phyloP scores from a whole-genome alignment of 2,329 filamentous ascomycete genomes.

The Alternaria hordeiaustralica region DNA sequence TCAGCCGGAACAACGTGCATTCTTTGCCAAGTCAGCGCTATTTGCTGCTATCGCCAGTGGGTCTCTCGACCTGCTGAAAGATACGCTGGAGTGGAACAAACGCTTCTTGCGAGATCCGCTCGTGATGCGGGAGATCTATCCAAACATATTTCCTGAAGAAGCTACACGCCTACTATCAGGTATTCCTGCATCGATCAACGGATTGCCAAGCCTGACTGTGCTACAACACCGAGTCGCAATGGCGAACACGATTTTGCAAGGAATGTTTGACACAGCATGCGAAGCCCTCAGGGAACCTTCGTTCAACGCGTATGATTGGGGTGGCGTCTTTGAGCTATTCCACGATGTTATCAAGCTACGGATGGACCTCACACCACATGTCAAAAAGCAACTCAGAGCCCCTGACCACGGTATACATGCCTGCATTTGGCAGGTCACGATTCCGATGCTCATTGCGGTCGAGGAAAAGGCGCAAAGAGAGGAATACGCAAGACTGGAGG shows the following conservation, averaged over 20 bases:
- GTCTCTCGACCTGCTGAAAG: slow-evolving; percentile 36
- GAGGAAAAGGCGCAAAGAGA: slow-evolving; percentile 28
- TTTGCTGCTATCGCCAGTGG: slow-evolving; percentile 43
- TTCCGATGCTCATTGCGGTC: slow-evolving; percentile 24
- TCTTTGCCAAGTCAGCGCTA: slow-evolving; percentile 35
- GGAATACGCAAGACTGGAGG: slow-evolving; percentile 19
- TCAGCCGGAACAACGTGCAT: slow-evolving; percentile 37
- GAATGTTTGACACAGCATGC: slow-evolving; percentile 39
- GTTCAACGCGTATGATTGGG: slow-evolving; percentile 37
- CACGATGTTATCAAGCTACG: slow-evolving; percentile 18
- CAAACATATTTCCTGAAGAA: neutral
- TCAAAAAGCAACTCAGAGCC: slow-evolving; percentile 14
- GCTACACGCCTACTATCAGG: slow-evolving; percentile 6
- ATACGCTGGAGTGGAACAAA: slow-evolving; percentile 45
- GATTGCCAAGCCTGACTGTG: neutral
- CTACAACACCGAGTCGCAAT: slow-evolving; percentile 25
- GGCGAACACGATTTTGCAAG: slow-evolving; percentile 38
- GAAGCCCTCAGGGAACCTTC: slow-evolving; percentile 42
- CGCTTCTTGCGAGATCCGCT: slow-evolving; percentile 48
- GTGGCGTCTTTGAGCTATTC: slow-evolving; percentile 30
- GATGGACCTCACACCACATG: slow-evolving; percentile 9
- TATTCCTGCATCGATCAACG: neutral
- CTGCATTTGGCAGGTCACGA: slow-evolving; percentile 29
- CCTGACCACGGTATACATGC: slow-evolving; percentile 24
- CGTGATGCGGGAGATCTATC: slow-evolving; percentile 5